These are phyloP conservation scores for Leptographium wingfieldii DNA, from an alignment of 2,329 filamentous ascomycete species.

Conservation along the genomic window DNA sequence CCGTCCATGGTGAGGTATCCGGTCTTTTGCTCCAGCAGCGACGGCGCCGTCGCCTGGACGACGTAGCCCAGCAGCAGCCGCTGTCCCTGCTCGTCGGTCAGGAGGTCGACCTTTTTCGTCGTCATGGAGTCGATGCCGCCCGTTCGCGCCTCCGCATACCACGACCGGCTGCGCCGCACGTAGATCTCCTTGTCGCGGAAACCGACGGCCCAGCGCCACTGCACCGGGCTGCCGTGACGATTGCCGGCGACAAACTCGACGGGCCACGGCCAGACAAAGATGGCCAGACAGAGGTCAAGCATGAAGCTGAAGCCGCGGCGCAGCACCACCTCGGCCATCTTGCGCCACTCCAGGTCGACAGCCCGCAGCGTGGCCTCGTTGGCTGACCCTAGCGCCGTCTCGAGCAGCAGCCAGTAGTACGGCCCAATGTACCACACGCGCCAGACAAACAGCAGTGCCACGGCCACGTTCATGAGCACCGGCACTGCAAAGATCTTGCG, in stretches of 20 bases:
- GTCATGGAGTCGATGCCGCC: background rate
- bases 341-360: conserved; percentile 38
- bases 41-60: conserved; percentile 53
- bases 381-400: conserved; percentile 50
- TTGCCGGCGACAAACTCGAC: conserved; percentile 55
- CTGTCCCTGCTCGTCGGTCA: conserved; percentile 33
- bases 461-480: conserved; percentile 58
- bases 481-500: conserved; percentile 73
- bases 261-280: conserved; percentile 63
- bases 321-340: conserved; percentile 43
- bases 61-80: conserved; percentile 51
- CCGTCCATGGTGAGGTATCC: conserved; percentile 77
- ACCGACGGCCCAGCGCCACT: conserved; percentile 63
- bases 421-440: conserved; percentile 58
- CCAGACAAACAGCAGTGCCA: conserved; percentile 51
- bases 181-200: conserved; percentile 73
- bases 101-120: conserved; percentile 38
- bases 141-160: conserved; percentile 33
- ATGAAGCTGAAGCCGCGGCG: conserved; percentile 53
- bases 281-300: conserved; percentile 57
- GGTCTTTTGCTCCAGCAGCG: conserved; percentile 62
- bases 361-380: conserved; percentile 56
- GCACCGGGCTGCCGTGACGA: conserved; percentile 45
- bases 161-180: conserved; percentile 62
- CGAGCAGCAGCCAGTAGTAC: conserved; percentile 57